Evolutionary conservation across 495 filamentous ascomycete genomes (phyloP).

Genomic region (Saxophila tyrrhenica): DNA sequence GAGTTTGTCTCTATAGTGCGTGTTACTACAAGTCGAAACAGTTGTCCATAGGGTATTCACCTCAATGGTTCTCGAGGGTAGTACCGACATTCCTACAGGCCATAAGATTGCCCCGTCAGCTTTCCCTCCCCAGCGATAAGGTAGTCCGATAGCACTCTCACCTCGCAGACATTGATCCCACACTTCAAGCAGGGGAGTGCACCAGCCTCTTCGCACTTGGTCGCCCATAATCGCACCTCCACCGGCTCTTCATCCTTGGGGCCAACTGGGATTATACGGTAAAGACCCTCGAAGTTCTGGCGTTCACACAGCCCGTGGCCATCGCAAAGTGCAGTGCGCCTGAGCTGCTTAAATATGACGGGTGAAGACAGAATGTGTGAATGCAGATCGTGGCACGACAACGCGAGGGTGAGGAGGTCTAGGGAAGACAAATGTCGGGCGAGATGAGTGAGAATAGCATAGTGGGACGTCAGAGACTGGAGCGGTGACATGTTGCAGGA

Average conservation of each 20-base stretch:
- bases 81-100: conserved; percentile 3
- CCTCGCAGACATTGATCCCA: conserved; percentile 9
- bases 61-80: background rate
- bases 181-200: conserved; percentile 6
- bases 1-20: background rate
- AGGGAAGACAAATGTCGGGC: background rate
- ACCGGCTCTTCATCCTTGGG: conserved; percentile 3
- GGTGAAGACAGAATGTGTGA: background rate
- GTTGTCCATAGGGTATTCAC: background rate
- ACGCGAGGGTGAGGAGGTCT: background rate
- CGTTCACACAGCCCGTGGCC: background rate
- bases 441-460: background rate
- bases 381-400: background rate
- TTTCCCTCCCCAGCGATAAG: no score
- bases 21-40: no score
- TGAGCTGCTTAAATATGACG: background rate
- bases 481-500: conserved; percentile 2
- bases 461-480: background rate
- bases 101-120: background rate
- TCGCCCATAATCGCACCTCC: conserved; percentile 1
- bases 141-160: background rate
- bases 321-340: conserved; percentile 5
- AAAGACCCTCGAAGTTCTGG: conserved; percentile 1
- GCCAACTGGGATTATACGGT: background rate
- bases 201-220: conserved; percentile 9